Percentiles rank a stretch among this genome's conserved stretches.
These are phyloP conservation scores for Aureobasidium pullulans DNA, from an alignment of 2,329 filamentous ascomycete genomes.

Conservation along the genomic window DNA sequence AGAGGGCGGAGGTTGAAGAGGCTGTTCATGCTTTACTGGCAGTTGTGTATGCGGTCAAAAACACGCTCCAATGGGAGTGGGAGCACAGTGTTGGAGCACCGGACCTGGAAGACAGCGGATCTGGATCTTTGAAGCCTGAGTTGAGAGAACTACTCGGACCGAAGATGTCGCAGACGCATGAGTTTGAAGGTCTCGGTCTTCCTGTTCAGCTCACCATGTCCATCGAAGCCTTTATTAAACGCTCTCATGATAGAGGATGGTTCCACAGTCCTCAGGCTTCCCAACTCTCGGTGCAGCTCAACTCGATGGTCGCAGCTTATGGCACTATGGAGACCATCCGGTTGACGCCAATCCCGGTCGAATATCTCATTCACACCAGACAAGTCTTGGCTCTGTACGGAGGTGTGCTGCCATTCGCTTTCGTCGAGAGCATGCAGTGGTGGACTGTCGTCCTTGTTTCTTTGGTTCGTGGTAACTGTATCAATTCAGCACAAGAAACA, in stretches of 20 bases:
- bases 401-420: conserved; percentile 54
- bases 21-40: conserved; percentile 53
- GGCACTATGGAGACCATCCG: conserved; percentile 59
- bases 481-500: too few relatives aligned
- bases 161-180: conserved; percentile 30
- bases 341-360: conserved; percentile 56
- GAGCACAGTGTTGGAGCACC: conserved; percentile 29
- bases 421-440: conserved; percentile 57
- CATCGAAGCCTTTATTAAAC: conserved; percentile 53
- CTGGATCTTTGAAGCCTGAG: conserved; percentile 4
- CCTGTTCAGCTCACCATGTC: conserved; percentile 55
- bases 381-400: conserved; percentile 57
- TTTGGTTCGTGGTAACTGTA: conserved; percentile 25
- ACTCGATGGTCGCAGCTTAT: conserved; percentile 50
- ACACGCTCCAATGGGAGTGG: conserved; percentile 58
- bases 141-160: neutral
- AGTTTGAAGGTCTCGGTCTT: conserved; percentile 52
- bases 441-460: conserved; percentile 53
- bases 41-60: conserved; percentile 56
- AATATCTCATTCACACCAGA: conserved; percentile 57
- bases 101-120: conserved; percentile 4
- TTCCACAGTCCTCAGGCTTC: conserved; percentile 53
- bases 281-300: conserved; percentile 52
- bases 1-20: conserved; percentile 51
- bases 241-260: conserved; percentile 49